Base-by-base conservation (phyloP, 2,329 filamentous ascomycete genomes). In the Epichloe elymi region DNA sequence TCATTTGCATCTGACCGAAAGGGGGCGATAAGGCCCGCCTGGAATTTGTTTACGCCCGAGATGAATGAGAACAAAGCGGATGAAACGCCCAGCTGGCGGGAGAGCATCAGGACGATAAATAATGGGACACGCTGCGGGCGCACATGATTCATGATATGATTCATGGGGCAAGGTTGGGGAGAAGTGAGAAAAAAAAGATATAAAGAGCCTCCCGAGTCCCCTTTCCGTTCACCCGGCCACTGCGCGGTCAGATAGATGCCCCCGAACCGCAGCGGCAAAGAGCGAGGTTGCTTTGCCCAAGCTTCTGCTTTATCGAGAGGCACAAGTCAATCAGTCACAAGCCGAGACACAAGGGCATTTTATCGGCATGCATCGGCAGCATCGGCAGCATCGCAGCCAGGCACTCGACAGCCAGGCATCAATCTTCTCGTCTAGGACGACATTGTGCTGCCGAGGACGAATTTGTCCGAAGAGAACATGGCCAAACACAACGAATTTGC, bases 41-140 rank as follows among this genome's bases (percentile, higher is more conserved):
- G 26, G 26, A 26, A 26, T 26, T 26, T 26, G 40, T 38, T 39
- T 30, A 37, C 33, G 40, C 30, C 19, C 41, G 47, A 49, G 20
- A 30, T 17, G 30, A 44, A 38, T 23, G 40, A 45, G 42, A 38
- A 19, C 48, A 30, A 26, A 30, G 26, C 26, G 26, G 26, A 30
- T 30, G 26, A 30, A 3, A 30, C 26, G 26, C 26, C 26, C 26
- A 26, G 40, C 39, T 40, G 40, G 41, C 23, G 30, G 26, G 6
- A 33, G 35, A 36, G 33, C 7, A 49, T 49, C 39, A 49, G 40
- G 39, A 49, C 5, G 47, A 43, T 42, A 37, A 48, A 37, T 38
- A 49, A 43, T 49, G 47, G 47, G 39, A 49, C 47, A 43, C 47
- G n/a, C 40, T 43, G 40, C 26, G 40, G n/a, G 19, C 39, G 23